These are phyloP conservation scores for Moniliophthora roreri DNA, from an alignment of 1,284 basidiomycete species.

Conservation along the genomic window DNA sequence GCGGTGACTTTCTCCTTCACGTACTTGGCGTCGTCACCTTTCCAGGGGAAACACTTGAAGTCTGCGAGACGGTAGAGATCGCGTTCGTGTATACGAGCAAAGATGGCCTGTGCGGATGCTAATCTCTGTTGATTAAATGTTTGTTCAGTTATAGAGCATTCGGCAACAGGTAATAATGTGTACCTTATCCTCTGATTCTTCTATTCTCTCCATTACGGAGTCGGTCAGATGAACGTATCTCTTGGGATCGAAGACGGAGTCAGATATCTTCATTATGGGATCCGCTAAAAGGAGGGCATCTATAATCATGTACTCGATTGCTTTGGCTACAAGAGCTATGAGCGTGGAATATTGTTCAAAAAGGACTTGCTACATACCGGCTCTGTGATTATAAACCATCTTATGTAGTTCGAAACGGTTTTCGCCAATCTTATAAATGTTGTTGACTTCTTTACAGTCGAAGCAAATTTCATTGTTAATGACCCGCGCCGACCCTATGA, in stretches of 20 bases:
- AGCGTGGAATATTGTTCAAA: not conserved
- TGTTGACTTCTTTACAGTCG: constrained; percentile 75
- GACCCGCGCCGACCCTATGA: constrained; percentile 39
- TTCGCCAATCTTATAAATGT: constrained; percentile 70
- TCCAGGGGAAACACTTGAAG: constrained; percentile 58
- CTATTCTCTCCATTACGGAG: constrained; percentile 58
- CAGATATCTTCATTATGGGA: constrained; percentile 56
- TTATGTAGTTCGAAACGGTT: constrained; percentile 77
- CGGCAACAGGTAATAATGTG: constrained; percentile 11
- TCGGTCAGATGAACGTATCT: constrained; percentile 68
- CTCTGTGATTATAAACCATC: constrained; percentile 75
- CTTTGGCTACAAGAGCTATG: constrained; percentile 49
- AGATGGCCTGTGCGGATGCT: constrained; percentile 52
- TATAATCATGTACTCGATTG: constrained; percentile 79
- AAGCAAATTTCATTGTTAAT: constrained; percentile 74
- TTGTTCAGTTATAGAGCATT: not conserved
- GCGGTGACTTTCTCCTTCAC: constrained; percentile 51
- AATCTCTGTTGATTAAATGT: constrained; percentile 47
- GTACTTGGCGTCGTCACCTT: constrained; percentile 28
- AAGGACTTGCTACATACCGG: constrained; percentile 40
- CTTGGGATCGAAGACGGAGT: constrained; percentile 54
- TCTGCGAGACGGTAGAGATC: constrained; percentile 72
- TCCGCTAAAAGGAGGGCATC: constrained; percentile 71
- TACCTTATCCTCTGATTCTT: constrained; percentile 50
- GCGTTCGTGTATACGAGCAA: constrained; percentile 58